These are phyloP conservation scores for Kazachstania sp. DNA, from an alignment of 1,139 yeast species.

Conservation along the genomic window DNA sequence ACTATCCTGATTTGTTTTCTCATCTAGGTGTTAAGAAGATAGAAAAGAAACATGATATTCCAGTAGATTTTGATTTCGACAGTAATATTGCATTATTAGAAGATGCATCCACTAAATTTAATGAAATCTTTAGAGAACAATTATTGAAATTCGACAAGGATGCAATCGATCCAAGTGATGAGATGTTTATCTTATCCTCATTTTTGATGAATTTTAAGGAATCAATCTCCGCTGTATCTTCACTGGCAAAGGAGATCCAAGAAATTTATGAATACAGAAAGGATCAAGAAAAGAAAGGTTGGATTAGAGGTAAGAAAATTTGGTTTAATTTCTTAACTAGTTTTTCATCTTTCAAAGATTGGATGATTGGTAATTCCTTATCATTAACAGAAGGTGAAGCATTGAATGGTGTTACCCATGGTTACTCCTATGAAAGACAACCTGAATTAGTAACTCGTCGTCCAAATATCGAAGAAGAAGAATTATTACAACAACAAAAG, in stretches of 20 bases:
- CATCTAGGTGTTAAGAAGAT: slow-evolving; percentile 5
- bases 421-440: slow-evolving; percentile 9
- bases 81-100: slow-evolving; percentile 23
- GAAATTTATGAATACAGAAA: slow-evolving; percentile 30
- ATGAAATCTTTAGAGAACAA: slow-evolving; percentile 29
- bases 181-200: slow-evolving; percentile 41
- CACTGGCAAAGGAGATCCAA: slow-evolving; percentile 31
- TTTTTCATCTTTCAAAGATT: slow-evolving; percentile 30
- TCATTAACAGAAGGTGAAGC: slow-evolving; percentile 31
- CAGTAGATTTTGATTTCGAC: slow-evolving; percentile 27
- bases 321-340: slow-evolving; percentile 38
- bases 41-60: slow-evolving; percentile 14
- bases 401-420: slow-evolving; percentile 26
- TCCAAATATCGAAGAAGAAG: slow-evolving; percentile 26
- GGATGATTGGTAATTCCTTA: slow-evolving; percentile 29
- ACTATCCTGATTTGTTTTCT: slow-evolving; percentile 18
- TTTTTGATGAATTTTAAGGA: slow-evolving; percentile 41
- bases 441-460: slow-evolving; percentile 13
- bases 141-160: slow-evolving; percentile 24
- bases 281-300: slow-evolving; percentile 31
- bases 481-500: slow-evolving; percentile 17
- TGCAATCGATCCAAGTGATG: slow-evolving; percentile 39
- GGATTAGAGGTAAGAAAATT: slow-evolving; percentile 33
- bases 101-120: slow-evolving; percentile 32
- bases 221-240: slow-evolving; percentile 31